These are phyloP conservation scores for Didymella lethalis DNA, from an alignment of 2,329 filamentous ascomycete species.

Conservation along the genomic window DNA sequence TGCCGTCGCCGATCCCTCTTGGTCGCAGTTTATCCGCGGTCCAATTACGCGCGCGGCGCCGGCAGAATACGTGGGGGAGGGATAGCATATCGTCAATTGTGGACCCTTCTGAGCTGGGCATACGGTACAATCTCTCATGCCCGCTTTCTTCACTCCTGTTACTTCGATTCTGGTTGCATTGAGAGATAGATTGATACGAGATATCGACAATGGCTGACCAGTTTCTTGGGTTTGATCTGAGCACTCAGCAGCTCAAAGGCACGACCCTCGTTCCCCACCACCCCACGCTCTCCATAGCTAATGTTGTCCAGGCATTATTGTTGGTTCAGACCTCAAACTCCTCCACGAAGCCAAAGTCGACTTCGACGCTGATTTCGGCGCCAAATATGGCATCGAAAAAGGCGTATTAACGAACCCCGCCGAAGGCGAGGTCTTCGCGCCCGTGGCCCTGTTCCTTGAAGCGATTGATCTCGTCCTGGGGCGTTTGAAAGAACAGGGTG, in stretches of 20 bases:
- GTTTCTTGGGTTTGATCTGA: conserved; percentile 94
- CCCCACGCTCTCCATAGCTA: conserved; percentile 28
- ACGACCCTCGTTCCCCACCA: conserved; percentile 39
- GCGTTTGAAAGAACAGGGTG: conserved; percentile 72
- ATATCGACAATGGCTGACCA: conserved; percentile 56
- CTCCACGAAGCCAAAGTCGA: conserved; percentile 89
- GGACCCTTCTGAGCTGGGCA: conserved; percentile 8
- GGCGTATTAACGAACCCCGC: conserved; percentile 83
- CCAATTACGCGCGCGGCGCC: conserved; percentile 29
- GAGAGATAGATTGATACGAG: too few relatives aligned
- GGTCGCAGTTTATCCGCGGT: conserved; percentile 34
- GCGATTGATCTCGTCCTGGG: conserved; percentile 84
- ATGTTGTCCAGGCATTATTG: conserved; percentile 71
- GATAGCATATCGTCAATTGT: conserved; percentile 11
- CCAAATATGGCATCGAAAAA: conserved; percentile 75
- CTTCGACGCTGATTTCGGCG: conserved; percentile 83
- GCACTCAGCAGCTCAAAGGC: conserved; percentile 96
- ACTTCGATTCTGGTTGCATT: neutral
- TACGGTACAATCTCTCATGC: conserved; percentile 23
- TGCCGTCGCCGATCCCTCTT: neutral
- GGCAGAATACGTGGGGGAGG: conserved; percentile 42
- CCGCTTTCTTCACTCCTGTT: conserved; percentile 2
- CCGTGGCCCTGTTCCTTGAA: conserved; percentile 93
- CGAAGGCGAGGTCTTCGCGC: conserved; percentile 90
- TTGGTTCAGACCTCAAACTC: conserved; percentile 82